Evolutionary conservation across 306 rosid genomes (phyloP).

Genomic region (Quillaja saponaria): DNA sequence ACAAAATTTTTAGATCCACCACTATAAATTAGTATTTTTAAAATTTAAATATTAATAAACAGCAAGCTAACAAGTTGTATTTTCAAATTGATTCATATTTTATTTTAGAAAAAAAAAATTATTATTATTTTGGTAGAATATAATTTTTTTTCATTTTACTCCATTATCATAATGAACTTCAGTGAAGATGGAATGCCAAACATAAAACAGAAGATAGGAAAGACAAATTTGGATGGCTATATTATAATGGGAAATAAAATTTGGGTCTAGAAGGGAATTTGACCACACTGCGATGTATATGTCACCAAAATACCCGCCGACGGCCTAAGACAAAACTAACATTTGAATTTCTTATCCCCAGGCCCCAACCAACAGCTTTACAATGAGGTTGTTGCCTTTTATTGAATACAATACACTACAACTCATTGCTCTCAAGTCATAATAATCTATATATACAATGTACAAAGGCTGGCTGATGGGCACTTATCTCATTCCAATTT

Average conservation of each 20-base stretch:
- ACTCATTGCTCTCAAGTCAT: background rate
- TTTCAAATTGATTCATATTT: too few species aligned
- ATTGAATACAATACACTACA: slow-evolving; percentile 23
- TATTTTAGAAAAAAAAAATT: too few species aligned
- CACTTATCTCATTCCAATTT: too few species aligned
- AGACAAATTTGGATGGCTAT: background rate
- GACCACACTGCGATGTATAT: slow-evolving; percentile 30
- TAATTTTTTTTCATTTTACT: too few species aligned
- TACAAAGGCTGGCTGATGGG: background rate
- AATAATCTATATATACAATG: slow-evolving; percentile 35
- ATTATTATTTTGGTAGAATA: too few species aligned
- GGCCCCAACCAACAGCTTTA: slow-evolving; percentile 30
- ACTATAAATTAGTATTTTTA: too few species aligned
- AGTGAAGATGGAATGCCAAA: too few species aligned
- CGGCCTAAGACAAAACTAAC: slow-evolving; percentile 44
- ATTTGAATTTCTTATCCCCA: slow-evolving; percentile 24
- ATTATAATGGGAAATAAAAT: background rate
- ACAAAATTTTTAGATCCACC: too few species aligned
- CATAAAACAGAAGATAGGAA: too few species aligned
- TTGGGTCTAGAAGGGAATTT: slow-evolving; percentile 12
- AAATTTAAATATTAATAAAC: too few species aligned
- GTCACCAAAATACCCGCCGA: slow-evolving; percentile 47
- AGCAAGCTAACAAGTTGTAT: too few species aligned
- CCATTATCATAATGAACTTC: too few species aligned
- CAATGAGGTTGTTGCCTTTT: slow-evolving; percentile 33